phyloP scores from a whole-genome alignment of 371 early-diverging fungal species.

The Lichtheimia hyalospora region DNA sequence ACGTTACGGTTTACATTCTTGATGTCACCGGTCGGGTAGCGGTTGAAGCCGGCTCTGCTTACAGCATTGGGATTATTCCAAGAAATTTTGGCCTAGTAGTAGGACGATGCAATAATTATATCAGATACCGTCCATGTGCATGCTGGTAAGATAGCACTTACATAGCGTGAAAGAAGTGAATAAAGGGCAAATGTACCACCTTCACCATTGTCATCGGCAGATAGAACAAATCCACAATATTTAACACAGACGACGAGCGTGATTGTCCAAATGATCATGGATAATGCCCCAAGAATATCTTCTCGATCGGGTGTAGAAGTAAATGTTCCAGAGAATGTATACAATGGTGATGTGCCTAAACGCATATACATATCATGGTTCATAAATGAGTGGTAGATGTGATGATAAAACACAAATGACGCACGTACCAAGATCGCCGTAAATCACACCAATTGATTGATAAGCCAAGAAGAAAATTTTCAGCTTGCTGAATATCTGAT shows the following conservation, averaged over 20 bases:
- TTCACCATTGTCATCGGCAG: conserved; percentile 65
- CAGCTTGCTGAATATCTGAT: conserved; percentile 15
- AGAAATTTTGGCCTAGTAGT: conserved; percentile 15
- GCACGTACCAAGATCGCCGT: conserved; percentile 52
- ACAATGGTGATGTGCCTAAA: conserved; percentile 53
- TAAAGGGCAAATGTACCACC: conserved; percentile 64
- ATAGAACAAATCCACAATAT: conserved; percentile 50
- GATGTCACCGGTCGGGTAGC: conserved; percentile 20
- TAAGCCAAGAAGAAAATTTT: conserved; percentile 18
- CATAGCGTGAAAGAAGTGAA: conserved; percentile 42
- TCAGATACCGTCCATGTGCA: too few relatives aligned
- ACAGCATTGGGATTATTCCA: conserved; percentile 20
- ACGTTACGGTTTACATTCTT: conserved; percentile 12
- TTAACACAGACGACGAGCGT: conserved; percentile 51
- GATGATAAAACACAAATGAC: not conserved
- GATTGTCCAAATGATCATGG: conserved; percentile 57
- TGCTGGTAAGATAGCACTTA: conserved; percentile 2
- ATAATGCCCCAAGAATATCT: conserved; percentile 42
- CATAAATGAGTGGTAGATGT: not conserved
- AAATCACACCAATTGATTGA: conserved; percentile 35
- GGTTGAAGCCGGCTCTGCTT: conserved; percentile 8
- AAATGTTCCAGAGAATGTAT: conserved; percentile 50
- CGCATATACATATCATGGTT: too few relatives aligned
- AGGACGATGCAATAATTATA: too few relatives aligned
- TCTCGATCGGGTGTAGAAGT: conserved; percentile 14